Percentiles rank a stretch among this genome's conserved stretches.
Evolutionary conservation across 2,329 filamentous ascomycete genomes (phyloP).

Genomic region (Fusarium marasasianum): DNA sequence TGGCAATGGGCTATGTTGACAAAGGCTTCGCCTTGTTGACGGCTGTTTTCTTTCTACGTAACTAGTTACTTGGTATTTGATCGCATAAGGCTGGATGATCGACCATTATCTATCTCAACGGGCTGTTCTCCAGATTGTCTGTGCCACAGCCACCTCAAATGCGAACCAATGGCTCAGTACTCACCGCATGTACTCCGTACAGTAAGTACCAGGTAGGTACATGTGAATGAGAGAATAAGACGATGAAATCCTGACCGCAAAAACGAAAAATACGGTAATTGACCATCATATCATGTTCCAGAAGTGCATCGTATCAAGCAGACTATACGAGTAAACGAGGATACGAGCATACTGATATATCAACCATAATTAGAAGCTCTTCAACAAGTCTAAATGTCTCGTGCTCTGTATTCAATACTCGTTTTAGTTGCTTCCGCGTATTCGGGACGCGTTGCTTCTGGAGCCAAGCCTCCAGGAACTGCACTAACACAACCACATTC

Average conservation of each 20-base stretch:
- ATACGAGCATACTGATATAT: neutral
- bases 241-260: slow-evolving; percentile 12
- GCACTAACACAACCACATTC: neutral
- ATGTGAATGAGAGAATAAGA: slow-evolving; percentile 3
- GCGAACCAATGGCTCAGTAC: slow-evolving; percentile 6
- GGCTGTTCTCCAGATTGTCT: slow-evolving; percentile 1
- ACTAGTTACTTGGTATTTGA: neutral
- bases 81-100: slow-evolving; percentile 24
- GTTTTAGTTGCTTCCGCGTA: slow-evolving; percentile 9
- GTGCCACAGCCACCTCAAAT: neutral
- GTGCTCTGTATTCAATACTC: neutral
- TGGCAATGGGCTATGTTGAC: neutral
- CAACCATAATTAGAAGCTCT: neutral
- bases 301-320: neutral
- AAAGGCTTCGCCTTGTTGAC: neutral
- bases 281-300: neutral
- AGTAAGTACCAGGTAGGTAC: neutral
- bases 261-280: neutral
- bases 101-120: neutral
- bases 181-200: slow-evolving; percentile 2
- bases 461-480: neutral
- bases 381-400: neutral
- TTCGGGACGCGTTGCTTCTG: slow-evolving; percentile 5
- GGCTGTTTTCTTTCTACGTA: neutral
- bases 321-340: neutral